Base-by-base conservation (phyloP, 306 rosid species). In the Begonia loranthoides region DNA sequence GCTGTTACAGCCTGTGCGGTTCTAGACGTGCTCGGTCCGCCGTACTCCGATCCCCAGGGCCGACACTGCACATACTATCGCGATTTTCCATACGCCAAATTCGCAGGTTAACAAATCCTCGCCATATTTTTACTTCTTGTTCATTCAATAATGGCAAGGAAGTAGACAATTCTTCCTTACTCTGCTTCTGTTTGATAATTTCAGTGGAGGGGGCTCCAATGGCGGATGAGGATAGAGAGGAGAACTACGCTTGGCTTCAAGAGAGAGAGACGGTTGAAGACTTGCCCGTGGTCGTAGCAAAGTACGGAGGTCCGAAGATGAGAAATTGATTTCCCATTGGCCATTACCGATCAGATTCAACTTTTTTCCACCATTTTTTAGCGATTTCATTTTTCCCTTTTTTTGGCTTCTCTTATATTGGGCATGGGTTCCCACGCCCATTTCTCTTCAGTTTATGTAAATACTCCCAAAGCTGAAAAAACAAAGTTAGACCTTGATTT, bases 21-120 rank as follows among this genome's bases (percentile, higher is more conserved):
- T 66, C 74, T 90, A 1, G 99, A 90, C 52, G 99, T 90, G 58
- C 92, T 86, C n/a, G 99, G 99, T 38, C 99, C 99, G 5, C 99
- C 99, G 1, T 90, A 90, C 70, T 72, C 76, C 4, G 92, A 86
- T 67, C 59, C 69, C 1, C 83, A 80, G 8, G 99, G 87, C 17
- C 80, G 99, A 41, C 92, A 80, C 58, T 90, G 99, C 87, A 70
- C 80, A 9, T 90, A 90, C 65, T 90, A 78, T 71, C 75, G 50
- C 0, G 72, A 74, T 19, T 65, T 51, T 38, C 94, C 93, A 0
- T 69, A 78, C 52, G 45, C 92, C 59, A 47, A 70, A 28, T 70
- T 90, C 47, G 36, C 78, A 71, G 99, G 95, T 86, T 28, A 4
- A 28, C 8, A 19, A 28, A 28, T 28, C 0, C 36, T 7, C 1